These are phyloP conservation scores for Fomitopsis pinicola DNA, from an alignment of 1,284 basidiomycete species.

Conservation along the genomic window DNA sequence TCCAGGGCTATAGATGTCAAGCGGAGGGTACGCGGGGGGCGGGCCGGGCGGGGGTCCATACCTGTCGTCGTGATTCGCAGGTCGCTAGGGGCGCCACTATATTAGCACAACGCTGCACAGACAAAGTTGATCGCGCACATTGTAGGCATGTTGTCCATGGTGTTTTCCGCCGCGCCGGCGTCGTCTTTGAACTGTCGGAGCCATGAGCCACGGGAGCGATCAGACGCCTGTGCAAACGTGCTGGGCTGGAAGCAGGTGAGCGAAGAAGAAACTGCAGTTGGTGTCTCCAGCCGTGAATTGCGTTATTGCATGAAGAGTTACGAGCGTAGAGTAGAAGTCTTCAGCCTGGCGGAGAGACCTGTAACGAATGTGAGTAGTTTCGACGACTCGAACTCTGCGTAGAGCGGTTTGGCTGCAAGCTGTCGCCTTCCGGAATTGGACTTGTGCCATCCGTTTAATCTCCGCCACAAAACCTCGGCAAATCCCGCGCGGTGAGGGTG, in stretches of 20 bases:
- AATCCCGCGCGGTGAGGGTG: not conserved
- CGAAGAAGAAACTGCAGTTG: not conserved
- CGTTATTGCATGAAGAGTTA: not conserved
- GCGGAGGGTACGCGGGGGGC: not conserved
- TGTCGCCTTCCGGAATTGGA: conserved; percentile 8
- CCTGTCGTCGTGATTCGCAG: not conserved
- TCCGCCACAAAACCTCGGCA: conserved; percentile 2
- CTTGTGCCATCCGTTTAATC: conserved; percentile 11
- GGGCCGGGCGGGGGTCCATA: not conserved
- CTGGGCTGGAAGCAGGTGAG: not conserved
- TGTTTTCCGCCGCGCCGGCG: not conserved
- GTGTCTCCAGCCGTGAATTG: not conserved
- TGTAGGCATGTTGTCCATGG: not conserved
- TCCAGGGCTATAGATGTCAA: conserved; percentile 1
- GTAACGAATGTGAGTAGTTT: conserved; percentile 2
- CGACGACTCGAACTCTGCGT: not conserved
- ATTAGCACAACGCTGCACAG: not conserved
- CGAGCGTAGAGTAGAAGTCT: not conserved
- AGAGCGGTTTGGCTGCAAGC: not conserved
- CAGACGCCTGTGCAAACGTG: not conserved
- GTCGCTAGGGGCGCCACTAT: not conserved
- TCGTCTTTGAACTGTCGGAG: not conserved
- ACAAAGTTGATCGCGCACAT: not conserved
- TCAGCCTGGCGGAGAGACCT: not conserved
- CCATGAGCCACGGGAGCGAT: not conserved